Evolutionary conservation across 768 basidiomycete genomes (phyloP).

Genomic region (Suillus paluster): DNA sequence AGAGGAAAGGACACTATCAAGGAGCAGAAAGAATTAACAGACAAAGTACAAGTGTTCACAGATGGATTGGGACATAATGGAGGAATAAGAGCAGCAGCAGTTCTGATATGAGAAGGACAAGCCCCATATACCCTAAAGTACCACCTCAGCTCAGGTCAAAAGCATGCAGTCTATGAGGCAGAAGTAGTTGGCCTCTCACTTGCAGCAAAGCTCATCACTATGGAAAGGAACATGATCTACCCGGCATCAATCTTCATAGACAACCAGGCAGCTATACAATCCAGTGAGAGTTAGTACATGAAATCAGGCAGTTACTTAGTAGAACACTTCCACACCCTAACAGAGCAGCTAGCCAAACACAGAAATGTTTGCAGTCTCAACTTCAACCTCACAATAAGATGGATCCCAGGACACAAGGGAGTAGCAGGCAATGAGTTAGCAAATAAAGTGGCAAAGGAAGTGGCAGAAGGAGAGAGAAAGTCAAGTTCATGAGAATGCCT

Average conservation of each 20-base stretch:
- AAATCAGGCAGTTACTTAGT: slow-evolving; percentile 14
- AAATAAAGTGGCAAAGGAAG: slow-evolving; percentile 25
- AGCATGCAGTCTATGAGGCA: no score
- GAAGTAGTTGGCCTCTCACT: no score
- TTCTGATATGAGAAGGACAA: no score
- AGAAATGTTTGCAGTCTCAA: not conserved
- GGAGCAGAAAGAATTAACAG: not conserved
- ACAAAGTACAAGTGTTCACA: not conserved
- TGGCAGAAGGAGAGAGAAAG: slow-evolving; percentile 5
- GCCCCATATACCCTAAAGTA: no score
- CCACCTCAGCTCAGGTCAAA: no score
- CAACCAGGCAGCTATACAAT: slow-evolving; percentile 16
- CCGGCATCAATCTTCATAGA: no score
- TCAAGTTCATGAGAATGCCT: not conserved
- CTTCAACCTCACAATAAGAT: slow-evolving; percentile 10
- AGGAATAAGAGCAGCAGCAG: not conserved
- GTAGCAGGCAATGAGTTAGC: slow-evolving; percentile 25
- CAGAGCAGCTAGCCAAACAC: not conserved
- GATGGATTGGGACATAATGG: not conserved
- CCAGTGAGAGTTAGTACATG: not conserved
- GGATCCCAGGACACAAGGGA: no score
- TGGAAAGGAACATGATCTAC: not conserved
- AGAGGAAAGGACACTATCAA: not conserved
- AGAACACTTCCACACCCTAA: slow-evolving; percentile 8
- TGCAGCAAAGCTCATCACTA: slow-evolving; percentile 10